These are phyloP conservation scores for Tuber calosporum DNA, from an alignment of 495 filamentous ascomycete genomes.

Conservation along the genomic window DNA sequence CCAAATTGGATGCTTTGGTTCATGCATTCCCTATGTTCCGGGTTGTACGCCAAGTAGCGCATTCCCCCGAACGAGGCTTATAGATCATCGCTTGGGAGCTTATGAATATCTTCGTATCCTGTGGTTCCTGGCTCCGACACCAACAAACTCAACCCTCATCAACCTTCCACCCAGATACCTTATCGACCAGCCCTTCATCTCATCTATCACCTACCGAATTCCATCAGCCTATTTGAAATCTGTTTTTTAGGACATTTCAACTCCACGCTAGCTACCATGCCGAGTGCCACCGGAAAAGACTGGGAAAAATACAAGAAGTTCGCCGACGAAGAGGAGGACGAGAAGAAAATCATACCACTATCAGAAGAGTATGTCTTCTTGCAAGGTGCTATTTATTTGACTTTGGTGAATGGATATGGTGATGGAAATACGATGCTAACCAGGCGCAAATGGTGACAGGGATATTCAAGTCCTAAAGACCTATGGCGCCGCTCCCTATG, in stretches of 20 bases:
- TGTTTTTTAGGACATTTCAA: not conserved
- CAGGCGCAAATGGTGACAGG: slow-evolving; percentile 49
- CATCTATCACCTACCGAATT: slow-evolving; percentile 2
- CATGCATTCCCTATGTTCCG: not conserved
- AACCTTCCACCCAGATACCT: not conserved
- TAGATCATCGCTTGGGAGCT: slow-evolving; percentile 22
- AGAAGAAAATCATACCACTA: slow-evolving; percentile 98
- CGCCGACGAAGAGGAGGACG: slow-evolving; percentile 89
- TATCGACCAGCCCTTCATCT: slow-evolving; percentile 7
- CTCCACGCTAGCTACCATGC: slow-evolving; percentile 45
- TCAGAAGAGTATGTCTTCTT: slow-evolving; percentile 72
- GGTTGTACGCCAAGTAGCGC: not conserved
- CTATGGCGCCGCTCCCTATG: slow-evolving; percentile 95
- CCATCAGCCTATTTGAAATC: not conserved
- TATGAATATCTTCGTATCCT: slow-evolving; percentile 10
- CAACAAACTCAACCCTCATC: slow-evolving; percentile 7
- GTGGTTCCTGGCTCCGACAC: slow-evolving; percentile 10
- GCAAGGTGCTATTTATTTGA: slow-evolving; percentile 1
- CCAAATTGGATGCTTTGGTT: not conserved
- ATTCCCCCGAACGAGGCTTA: slow-evolving; percentile 17
- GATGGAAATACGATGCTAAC: slow-evolving; percentile 7
- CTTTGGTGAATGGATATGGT: slow-evolving; percentile 5
- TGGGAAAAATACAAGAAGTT: slow-evolving; percentile 99
- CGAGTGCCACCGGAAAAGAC: slow-evolving; percentile 81
- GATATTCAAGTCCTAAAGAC: slow-evolving; percentile 99